Base-by-base conservation (phyloP, 208 protist genomes). In the Trichomonas gallinae region DNA sequence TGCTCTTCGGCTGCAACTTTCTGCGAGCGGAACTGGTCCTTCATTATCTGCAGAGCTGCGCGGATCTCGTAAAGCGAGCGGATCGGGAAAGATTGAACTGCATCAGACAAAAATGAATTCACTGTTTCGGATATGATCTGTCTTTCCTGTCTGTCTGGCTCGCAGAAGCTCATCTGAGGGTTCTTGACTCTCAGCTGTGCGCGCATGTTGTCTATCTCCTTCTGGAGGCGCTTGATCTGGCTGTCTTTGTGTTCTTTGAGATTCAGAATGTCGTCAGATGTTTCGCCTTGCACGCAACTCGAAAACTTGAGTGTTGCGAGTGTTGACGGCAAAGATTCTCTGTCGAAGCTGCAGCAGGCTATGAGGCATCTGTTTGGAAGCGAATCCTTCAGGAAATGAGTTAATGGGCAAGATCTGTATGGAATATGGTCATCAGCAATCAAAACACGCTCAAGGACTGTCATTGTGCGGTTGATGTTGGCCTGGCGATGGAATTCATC, bases 361-460 rank as follows among this genome's bases (percentile, higher is more conserved):
- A 93, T 93, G 13, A 93, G n/a, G n/a, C 44, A 58, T n/a, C 87
- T 38, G 34, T 93, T 48, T 17, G 87, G 87, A 49, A 93, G 31
- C 15, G 44, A 51, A 38, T 93, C 87, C 51, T 93, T 93, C 4
- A 93, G 17, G 44, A 93, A 93, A 40, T 93, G 87, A 38, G 87
- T 93, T 36, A 93, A 93, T 23, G 87, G 87, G 31, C 87, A 93
- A 0, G 26, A 38, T n/a, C 87, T 42, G 38, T 93, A 93, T 51
- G 87, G 87, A 93, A 93, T 93, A 51, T 93, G 87, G 26, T 93
- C 87, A 26, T 34, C 36, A 40, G 87, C 87, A 93, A 93, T 93
- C 9, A 93, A 38, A 93, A 93, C 87, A 42, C 87, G 40, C n/a
- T 93, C 87, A 38, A 93, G 44, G 26, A 93, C 44, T 38, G 87